Base-by-base conservation (phyloP, 768 basidiomycete genomes). In the Termitomyces sp. region DNA sequence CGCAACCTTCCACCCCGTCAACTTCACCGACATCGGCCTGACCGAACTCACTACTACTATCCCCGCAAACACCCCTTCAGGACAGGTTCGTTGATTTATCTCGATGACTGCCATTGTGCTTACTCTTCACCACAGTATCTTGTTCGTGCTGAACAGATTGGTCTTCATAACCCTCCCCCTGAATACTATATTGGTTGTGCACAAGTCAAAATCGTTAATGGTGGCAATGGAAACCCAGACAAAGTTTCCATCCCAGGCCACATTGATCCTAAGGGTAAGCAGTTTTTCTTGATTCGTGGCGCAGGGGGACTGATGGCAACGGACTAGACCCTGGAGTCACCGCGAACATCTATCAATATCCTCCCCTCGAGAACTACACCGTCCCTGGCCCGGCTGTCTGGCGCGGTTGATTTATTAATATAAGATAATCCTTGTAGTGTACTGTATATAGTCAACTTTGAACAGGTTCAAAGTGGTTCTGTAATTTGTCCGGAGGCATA, bases 131-230 rank as follows among this genome's bases (percentile, higher is more conserved):
- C 10, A 3, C 62, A 73, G 69, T 75, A 71, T 58, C 60, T 73
- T 46, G 67, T 75, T 54, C 74, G 76, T 38, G 67, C 73, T 47
- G 78, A 79, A 57, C 72, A 74, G 38, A 73, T 77, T 48, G 77
- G 72, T 45, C 67, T 78, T 25, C 78, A 79, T 60, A 68, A 71
- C 41, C 38, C 53, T 68, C 65, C 75, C n/a, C 73, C 78, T 32
- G 76, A 79, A 60, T 74, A 68, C 59, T 78, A 76, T 68, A 69
- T 77, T 58, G 73, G 75, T 44, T 78, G 76, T 55, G 77, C 70
- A 4, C 77, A 78, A 54, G 70, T 78, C 61, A 69, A 67, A 38
- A 66, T 78, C 43, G 71, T 71, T 5, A 68, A 71, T 29, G 76
- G 77, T 21, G 77, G 77, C 11, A 69, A 62, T 53, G 77, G 75